phyloP scores from a whole-genome alignment of 129 eudicot species.

The Kitagawia praeruptora region DNA sequence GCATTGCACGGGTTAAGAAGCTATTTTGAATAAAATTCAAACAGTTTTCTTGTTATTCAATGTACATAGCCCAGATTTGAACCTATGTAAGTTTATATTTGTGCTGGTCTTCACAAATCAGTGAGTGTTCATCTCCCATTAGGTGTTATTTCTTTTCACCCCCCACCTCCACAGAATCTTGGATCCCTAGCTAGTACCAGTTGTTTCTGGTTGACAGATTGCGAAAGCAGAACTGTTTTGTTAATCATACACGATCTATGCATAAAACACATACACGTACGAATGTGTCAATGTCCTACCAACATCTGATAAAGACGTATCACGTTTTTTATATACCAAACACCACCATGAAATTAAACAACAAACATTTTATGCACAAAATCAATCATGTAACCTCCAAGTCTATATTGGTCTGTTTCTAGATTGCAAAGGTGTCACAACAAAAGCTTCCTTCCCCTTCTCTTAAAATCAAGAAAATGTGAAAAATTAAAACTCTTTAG shows the following conservation, averaged over 20 bases:
- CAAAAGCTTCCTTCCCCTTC: too few relatives aligned
- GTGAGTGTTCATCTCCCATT: too few relatives aligned
- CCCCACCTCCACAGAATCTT: neutral
- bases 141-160: neutral
- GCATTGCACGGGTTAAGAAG: too few relatives aligned
- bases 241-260: neutral
- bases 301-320: neutral
- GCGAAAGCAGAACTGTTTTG: neutral
- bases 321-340: constrained; percentile 7
- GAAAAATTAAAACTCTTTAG: neutral
- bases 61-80: too few relatives aligned
- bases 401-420: constrained; percentile 8
- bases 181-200: neutral
- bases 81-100: too few relatives aligned
- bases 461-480: neutral
- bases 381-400: constrained; percentile 1
- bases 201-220: neutral
- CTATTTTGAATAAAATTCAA: too few relatives aligned
- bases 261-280: neutral
- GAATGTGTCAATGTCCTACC: neutral
- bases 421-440: neutral
- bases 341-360: neutral
- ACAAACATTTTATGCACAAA: neutral
- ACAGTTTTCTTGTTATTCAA: too few relatives aligned
- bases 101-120: too few relatives aligned